These are phyloP conservation scores for Aureobasidium sp. DNA, from an alignment of 2,329 filamentous ascomycete genomes.

Conservation along the genomic window DNA sequence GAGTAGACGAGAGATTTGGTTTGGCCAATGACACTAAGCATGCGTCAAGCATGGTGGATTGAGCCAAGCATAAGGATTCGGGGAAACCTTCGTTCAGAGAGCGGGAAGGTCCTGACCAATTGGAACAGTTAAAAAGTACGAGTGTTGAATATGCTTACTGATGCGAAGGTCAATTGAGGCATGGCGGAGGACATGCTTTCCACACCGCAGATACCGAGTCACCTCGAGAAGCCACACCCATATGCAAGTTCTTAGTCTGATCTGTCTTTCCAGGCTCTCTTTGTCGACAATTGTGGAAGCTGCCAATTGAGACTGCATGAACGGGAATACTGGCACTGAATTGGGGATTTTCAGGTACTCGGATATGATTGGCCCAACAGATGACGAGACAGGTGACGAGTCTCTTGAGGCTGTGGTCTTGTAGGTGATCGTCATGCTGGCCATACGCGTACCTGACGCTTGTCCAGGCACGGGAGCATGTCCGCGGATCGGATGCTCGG, in stretches of 20 bases:
- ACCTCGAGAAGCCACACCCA: not conserved
- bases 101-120: not conserved
- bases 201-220: not conserved
- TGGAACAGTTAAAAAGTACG: not conserved
- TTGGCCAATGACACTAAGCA: slow-evolving; percentile 8
- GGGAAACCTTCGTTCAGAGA: not conserved
- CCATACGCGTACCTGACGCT: slow-evolving; percentile 10
- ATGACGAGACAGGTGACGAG: not conserved
- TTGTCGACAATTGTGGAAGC: too few relatives aligned
- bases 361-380: not conserved
- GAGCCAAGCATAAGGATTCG: not conserved
- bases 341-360: not conserved
- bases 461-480: slow-evolving; percentile 2
- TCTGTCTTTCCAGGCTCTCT: not conserved
- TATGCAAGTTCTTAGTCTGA: not conserved
- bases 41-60: not conserved
- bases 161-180: not conserved
- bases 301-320: not conserved
- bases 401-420: not conserved
- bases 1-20: not conserved
- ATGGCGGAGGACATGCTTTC: not conserved
- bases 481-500: slow-evolving; percentile 7
- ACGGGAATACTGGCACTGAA: not conserved
- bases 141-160: not conserved
- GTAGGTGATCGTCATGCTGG: not conserved